Evolutionary conservation across 306 rosid genomes (phyloP), one percentile per base, ranked within the genome.

Genomic region (Rosa lucieae): DNA sequence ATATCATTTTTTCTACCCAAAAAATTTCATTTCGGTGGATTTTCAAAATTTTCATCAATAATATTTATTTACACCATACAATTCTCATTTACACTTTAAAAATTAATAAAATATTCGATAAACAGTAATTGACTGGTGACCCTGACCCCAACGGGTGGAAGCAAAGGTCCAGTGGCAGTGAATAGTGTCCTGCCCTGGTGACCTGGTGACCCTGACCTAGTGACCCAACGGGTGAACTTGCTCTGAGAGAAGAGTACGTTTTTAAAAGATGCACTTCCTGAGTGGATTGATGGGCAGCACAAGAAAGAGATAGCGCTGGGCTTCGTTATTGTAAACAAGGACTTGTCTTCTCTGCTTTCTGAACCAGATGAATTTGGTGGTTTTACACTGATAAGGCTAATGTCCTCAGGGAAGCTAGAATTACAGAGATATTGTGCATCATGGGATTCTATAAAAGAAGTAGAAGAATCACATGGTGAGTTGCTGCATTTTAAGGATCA

Each of bases 261-360:
- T 83, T 77, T 79, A 12, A 92, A 86, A 83, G 90, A 79, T 76
- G 85, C 85, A 52, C 88, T 92, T 85, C 88, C 93, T 26, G 88
- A 88, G 73, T 92, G 97, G 96, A 67, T 89, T 79, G 88, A 85
- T 81, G 86, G 89, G 96, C 93, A 90, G 77, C 90, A 89, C 49
- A 89, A 88, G 88, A 92, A 86, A 80, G 95, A 92, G 76, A 80
- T 87, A 44, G 89, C 87, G 67, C 53, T 90, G 87, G 97, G 95
- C 39, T 87, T 92, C 21, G 89, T 89, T 70, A 84, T 90, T 79
- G 39, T 90, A 70, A 83, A 75, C 75, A 78, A 75, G 37, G 88
- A 79, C 74, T 71, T 87, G 26, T 86, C 92, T 56, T 72, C 84
- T 32, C 75, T 78, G 84, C 85, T 89, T 48, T 53, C 75, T 70